phyloP scores from a whole-genome alignment of 2,329 filamentous ascomycete species.

The Stagonosporopsis tanaceti region DNA sequence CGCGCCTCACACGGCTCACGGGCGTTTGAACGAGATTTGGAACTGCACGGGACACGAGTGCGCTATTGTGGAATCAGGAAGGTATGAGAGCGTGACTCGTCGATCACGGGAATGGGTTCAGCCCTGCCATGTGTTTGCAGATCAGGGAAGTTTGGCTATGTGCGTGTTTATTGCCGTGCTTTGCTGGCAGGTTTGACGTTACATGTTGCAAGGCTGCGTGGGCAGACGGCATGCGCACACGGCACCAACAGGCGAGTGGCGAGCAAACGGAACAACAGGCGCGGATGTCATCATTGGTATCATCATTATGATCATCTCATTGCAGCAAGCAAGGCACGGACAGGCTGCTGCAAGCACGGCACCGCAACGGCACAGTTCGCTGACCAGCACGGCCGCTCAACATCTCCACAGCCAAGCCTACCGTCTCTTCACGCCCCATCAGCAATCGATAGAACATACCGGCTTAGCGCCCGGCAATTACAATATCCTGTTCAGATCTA shows the following conservation, averaged over 20 bases:
- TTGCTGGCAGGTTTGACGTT: constrained; percentile 2
- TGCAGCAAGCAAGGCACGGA: not conserved
- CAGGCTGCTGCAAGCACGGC: not conserved
- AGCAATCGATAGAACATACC: constrained; percentile 7
- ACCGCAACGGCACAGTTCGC: not conserved
- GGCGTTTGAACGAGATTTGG: constrained; percentile 12
- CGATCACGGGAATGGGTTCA: constrained; percentile 9
- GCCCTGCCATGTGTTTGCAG: constrained; percentile 2
- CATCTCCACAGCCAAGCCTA: constrained; percentile 6
- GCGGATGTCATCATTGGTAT: not conserved
- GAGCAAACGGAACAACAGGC: not conserved
- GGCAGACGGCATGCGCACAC: not conserved
- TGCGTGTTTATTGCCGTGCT: constrained; percentile 6
- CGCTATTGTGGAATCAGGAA: constrained; percentile 1
- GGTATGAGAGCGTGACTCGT: not conserved
- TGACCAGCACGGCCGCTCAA: not conserved
- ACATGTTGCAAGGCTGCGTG: not conserved
- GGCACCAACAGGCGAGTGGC: too few relatives aligned
- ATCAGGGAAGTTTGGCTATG: constrained; percentile 2
- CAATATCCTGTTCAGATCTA: not conserved
- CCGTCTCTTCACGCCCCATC: not conserved
- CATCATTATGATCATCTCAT: not conserved
- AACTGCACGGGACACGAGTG: not conserved
- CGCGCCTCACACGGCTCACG: constrained; percentile 3
- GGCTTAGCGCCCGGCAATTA: constrained; percentile 6